phyloP scores from a whole-genome alignment of 2,329 filamentous ascomycete species.

The Periglandula ipomoeae region DNA sequence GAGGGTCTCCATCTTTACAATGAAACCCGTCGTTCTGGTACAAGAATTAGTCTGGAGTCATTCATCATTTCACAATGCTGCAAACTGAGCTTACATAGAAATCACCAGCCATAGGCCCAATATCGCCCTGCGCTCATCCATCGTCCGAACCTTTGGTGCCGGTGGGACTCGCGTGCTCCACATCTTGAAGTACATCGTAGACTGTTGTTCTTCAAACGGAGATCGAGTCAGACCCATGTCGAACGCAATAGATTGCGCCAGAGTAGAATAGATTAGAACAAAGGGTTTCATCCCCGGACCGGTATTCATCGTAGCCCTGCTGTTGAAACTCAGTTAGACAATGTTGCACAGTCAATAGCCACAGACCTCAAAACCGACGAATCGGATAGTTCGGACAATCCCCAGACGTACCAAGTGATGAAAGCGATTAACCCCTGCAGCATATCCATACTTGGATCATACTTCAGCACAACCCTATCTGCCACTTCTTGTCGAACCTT shows the following conservation, averaged over 20 bases:
- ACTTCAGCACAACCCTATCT: constrained; percentile 35
- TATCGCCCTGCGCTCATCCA: constrained; percentile 40
- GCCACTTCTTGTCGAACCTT: constrained; percentile 35
- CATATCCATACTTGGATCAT: constrained; percentile 42
- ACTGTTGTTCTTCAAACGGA: constrained; percentile 25
- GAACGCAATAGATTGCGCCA: constrained; percentile 33
- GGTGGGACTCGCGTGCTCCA: constrained; percentile 19
- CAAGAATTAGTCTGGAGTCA: background rate
- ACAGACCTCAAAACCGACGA: too few species aligned
- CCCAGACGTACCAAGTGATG: constrained; percentile 2
- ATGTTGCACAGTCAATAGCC: too few species aligned
- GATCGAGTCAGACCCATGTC: constrained; percentile 37
- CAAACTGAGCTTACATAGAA: constrained; percentile 21
- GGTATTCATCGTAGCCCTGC: constrained; percentile 30
- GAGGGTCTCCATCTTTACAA: constrained; percentile 40
- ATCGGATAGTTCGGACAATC: too few species aligned
- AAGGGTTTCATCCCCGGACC: constrained; percentile 31
- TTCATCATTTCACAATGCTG: too few species aligned
- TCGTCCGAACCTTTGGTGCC: constrained; percentile 27
- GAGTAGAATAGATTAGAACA: constrained; percentile 32
- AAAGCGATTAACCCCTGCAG: constrained; percentile 37
- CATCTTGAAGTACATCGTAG: constrained; percentile 26
- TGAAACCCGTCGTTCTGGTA: constrained; percentile 25
- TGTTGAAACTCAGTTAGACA: background rate
- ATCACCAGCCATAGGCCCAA: constrained; percentile 36